phyloP scores from a whole-genome alignment of 2,329 filamentous ascomycete genomes.

The Plenodomus tracheiphilus region DNA sequence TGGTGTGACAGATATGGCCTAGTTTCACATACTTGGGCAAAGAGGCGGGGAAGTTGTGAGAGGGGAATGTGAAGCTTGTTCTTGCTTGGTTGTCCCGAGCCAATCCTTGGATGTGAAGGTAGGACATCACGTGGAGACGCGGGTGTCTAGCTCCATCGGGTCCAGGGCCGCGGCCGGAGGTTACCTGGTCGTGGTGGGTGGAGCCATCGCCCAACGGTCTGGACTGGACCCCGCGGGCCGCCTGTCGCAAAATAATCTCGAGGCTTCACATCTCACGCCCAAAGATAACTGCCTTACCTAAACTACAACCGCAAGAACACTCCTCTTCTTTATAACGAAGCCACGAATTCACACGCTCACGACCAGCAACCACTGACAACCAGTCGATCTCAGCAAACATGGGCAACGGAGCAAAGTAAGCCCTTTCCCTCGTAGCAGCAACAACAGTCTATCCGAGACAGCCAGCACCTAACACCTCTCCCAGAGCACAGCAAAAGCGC shows the following conservation, averaged over 20 bases:
- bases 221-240: slow-evolving; percentile 17
- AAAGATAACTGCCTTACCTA: no score
- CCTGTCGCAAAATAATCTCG: slow-evolving; percentile 31
- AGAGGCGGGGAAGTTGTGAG: neutral
- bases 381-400: slow-evolving; percentile 25
- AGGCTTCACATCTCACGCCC: slow-evolving; percentile 8
- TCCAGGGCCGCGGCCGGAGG: slow-evolving; percentile 13
- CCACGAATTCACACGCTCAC: slow-evolving; percentile 4
- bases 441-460: no score
- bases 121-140: slow-evolving; percentile 15
- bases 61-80: neutral
- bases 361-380: slow-evolving; percentile 17
- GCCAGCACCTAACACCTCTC: slow-evolving; percentile 19
- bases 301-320: slow-evolving; percentile 7
- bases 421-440: no score
- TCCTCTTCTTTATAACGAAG: no score
- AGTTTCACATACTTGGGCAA: neutral
- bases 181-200: neutral
- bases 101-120: neutral
- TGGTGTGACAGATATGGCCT: neutral
- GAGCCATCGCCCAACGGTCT: slow-evolving; percentile 10
- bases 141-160: slow-evolving; percentile 12
- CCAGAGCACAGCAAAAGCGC: slow-evolving; percentile 44
- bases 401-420: slow-evolving; percentile 46
- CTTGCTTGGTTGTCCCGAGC: neutral